Evolutionary conservation across 768 basidiomycete genomes (phyloP).

Genomic region (Fomitopsis serialis): DNA sequence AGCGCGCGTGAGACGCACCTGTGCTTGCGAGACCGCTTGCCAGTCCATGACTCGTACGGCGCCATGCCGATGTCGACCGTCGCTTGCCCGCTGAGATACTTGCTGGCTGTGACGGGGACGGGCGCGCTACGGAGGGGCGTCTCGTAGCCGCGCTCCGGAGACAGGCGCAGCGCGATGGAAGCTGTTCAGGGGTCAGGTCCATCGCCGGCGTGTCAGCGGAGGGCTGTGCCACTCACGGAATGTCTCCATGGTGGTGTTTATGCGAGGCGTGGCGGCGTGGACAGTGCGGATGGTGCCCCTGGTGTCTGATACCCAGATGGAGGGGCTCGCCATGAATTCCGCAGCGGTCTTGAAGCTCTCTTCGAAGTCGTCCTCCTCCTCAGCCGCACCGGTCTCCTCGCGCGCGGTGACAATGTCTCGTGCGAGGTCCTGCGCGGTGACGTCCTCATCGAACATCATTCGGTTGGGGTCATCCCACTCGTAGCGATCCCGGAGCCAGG

Average conservation of each 20-base stretch:
- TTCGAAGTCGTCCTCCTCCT: not conserved
- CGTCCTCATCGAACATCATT: constrained; percentile 26
- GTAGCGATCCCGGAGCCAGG: constrained; percentile 29
- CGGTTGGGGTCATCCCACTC: constrained; percentile 26
- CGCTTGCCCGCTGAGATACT: constrained; percentile 3
- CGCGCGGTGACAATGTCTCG: constrained; percentile 16
- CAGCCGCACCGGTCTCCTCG: not conserved
- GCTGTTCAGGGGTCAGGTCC: not conserved
- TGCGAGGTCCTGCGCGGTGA: constrained; percentile 25
- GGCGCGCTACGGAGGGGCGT: not conserved
- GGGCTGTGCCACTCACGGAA: not conserved
- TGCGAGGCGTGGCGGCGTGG: not conserved
- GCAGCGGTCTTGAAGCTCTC: not conserved
- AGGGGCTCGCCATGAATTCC: not conserved
- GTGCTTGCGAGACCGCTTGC: constrained; percentile 10
- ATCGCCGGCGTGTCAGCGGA: not conserved
- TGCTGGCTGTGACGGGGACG: not conserved
- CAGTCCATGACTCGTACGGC: constrained; percentile 16
- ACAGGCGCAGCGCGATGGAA: not conserved
- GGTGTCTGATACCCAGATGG: not conserved
- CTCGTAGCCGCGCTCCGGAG: not conserved
- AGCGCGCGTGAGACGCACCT: constrained; percentile 4
- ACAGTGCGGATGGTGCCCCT: not conserved
- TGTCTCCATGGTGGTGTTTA: not conserved
- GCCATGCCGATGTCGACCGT: constrained; percentile 17